Percentiles rank a stretch among this genome's conserved stretches.
These are phyloP conservation scores for Salix koriyanagi DNA, from an alignment of 345 rosid species.

Conservation along the genomic window DNA sequence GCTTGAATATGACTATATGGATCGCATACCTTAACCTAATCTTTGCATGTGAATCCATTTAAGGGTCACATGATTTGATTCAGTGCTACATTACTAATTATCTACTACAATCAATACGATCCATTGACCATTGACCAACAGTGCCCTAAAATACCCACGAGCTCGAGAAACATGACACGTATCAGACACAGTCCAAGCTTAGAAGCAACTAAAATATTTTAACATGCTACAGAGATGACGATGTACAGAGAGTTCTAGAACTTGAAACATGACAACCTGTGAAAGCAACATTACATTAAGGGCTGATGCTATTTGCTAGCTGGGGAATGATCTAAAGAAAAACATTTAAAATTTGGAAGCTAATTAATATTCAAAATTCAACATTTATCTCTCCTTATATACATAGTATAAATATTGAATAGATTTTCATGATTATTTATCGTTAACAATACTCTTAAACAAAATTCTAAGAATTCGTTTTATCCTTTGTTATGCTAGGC, in stretches of 20 bases:
- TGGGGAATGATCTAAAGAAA: neutral
- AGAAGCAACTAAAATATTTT: neutral
- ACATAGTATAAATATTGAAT: neutral
- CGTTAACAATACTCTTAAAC: neutral
- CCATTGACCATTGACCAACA: constrained; percentile 12
- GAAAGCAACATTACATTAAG: neutral
- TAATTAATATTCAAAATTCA: neutral
- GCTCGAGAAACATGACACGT: constrained; percentile 19
- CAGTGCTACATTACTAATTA: neutral
- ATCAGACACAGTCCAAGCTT: constrained; percentile 9
- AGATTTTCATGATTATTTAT: neutral
- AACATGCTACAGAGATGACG: neutral
- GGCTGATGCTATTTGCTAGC: neutral
- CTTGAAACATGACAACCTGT: constrained; percentile 14
- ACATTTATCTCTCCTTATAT: neutral
- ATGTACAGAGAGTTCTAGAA: neutral
- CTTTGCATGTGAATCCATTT: constrained; percentile 45
- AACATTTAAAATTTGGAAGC: neutral
- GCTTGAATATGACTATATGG: constrained; percentile 11
- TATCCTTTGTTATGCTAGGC: neutral
- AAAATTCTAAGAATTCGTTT: neutral
- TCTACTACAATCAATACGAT: neutral
- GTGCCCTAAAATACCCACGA: constrained; percentile 8
- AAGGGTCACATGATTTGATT: constrained; percentile 45
- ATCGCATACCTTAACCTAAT: constrained; percentile 24